These are phyloP conservation scores for Hordeum marinum DNA, from an alignment of 176 grass and related monocot species.

Conservation along the genomic window DNA sequence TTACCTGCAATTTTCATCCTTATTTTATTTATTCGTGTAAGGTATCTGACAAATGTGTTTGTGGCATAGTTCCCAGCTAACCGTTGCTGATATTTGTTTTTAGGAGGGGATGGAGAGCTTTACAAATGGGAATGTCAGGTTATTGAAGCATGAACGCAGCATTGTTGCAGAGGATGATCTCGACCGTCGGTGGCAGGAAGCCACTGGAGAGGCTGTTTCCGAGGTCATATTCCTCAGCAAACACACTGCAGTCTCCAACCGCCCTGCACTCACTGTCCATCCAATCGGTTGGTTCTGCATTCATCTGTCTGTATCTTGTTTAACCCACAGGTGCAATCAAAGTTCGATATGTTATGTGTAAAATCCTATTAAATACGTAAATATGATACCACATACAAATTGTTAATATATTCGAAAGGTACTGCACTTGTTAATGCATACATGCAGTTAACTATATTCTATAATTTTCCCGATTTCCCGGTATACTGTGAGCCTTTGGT, in stretches of 20 bases:
- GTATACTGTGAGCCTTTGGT: not conserved
- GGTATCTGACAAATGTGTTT: not conserved
- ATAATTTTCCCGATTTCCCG: not conserved
- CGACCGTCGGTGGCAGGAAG: slow-evolving; percentile 51
- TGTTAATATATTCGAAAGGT: not conserved
- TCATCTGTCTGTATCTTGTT: not conserved
- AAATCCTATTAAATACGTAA: not conserved
- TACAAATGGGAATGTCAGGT: slow-evolving; percentile 48
- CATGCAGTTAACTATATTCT: not conserved
- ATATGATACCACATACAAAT: not conserved
- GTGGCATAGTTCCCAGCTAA: not conserved
- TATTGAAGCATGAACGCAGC: slow-evolving; percentile 60
- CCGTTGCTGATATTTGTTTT: slow-evolving; percentile 7
- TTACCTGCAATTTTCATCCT: not conserved
- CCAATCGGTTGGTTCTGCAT: slow-evolving; percentile 55
- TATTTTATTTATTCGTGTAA: not conserved
- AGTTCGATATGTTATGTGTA: not conserved
- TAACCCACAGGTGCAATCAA: not conserved
- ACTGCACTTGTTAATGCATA: not conserved
- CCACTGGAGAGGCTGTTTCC: slow-evolving; percentile 53
- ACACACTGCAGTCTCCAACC: slow-evolving; percentile 71
- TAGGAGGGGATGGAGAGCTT: slow-evolving; percentile 71
- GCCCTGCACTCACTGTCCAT: slow-evolving; percentile 84
- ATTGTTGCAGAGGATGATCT: slow-evolving; percentile 70
- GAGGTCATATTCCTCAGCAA: slow-evolving; percentile 82